phyloP scores from a whole-genome alignment of 768 basidiomycete species.

The Lyophyllum semitale region DNA sequence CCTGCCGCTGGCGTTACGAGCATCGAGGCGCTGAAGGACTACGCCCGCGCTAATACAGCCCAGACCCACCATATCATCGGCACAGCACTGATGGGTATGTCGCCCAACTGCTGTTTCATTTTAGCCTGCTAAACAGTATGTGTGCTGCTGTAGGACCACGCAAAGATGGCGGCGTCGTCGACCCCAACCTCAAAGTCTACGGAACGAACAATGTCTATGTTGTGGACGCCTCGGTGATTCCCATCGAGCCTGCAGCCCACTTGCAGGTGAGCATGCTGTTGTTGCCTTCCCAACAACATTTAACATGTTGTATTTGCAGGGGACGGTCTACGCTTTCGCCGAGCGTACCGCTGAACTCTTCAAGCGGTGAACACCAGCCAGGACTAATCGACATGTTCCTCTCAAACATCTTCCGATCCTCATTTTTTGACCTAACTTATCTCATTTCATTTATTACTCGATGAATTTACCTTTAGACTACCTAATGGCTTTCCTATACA shows the following conservation, averaged over 20 bases:
- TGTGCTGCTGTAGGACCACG: neutral
- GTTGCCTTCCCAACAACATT: neutral
- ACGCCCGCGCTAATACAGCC: neutral
- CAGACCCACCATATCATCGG: constrained; percentile 2
- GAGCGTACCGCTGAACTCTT: neutral
- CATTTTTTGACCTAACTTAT: too few species aligned
- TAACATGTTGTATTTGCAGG: neutral
- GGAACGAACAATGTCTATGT: constrained; percentile 48
- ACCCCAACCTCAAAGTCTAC: constrained; percentile 42
- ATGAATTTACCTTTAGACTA: too few species aligned
- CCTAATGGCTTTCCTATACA: too few species aligned
- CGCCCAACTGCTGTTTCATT: neutral
- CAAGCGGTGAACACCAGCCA: neutral
- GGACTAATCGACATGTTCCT: too few species aligned
- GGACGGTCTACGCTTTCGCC: neutral
- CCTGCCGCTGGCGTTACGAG: neutral
- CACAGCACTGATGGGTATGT: neutral
- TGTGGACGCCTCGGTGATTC: constrained; percentile 47
- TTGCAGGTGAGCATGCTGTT: neutral
- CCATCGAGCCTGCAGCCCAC: constrained; percentile 29
- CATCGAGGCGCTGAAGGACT: neutral
- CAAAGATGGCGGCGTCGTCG: constrained; percentile 35
- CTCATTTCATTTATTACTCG: too few species aligned
- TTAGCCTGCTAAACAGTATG: neutral
- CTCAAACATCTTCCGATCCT: too few species aligned